Conservation (phyloP, 2,329 filamentous ascomycete genomes). For the Penicillium sclerotiorum region DNA sequence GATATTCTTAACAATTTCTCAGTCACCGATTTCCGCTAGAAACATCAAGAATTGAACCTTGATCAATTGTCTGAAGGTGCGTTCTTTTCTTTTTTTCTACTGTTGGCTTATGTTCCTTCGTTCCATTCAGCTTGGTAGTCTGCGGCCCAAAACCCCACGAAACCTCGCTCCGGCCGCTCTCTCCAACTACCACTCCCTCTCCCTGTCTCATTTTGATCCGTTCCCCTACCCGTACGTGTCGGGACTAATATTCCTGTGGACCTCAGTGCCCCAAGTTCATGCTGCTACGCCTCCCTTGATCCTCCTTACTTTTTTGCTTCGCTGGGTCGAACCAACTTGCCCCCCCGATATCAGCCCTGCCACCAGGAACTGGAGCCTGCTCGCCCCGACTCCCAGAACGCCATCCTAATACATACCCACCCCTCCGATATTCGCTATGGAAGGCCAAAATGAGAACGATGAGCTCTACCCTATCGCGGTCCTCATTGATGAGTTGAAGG, state of each 20-base stretch:
- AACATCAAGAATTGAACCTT: neutral
- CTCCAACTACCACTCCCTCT: constrained; percentile 21
- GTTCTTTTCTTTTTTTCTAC: neutral
- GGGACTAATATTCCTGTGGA: constrained; percentile 16
- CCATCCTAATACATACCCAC: constrained; percentile 23
- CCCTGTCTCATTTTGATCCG: constrained; percentile 28
- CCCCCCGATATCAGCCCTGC: constrained; percentile 34
- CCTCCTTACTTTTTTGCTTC: constrained; percentile 14
- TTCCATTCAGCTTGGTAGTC: constrained; percentile 19
- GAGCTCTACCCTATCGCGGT: constrained; percentile 99
- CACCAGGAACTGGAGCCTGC: constrained; percentile 34
- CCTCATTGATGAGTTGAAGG: constrained; percentile 99
- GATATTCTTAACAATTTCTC: neutral
- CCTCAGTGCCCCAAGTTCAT: constrained; percentile 13
- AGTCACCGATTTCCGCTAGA: neutral
- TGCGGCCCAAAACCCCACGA: constrained; percentile 44
- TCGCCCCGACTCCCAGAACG: constrained; percentile 31
- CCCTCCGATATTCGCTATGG: constrained; percentile 66
- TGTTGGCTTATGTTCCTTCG: constrained; percentile 1
- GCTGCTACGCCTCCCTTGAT: constrained; percentile 7
- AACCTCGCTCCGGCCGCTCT: constrained; percentile 36
- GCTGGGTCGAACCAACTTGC: constrained; percentile 19
- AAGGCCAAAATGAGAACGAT: constrained; percentile 88
- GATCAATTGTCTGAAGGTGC: neutral
- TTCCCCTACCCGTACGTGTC: constrained; percentile 19